Evolutionary conservation across 305 asterid species (phyloP), one percentile per base, ranked within the genome.

Genomic region (Salvia sclarea): DNA sequence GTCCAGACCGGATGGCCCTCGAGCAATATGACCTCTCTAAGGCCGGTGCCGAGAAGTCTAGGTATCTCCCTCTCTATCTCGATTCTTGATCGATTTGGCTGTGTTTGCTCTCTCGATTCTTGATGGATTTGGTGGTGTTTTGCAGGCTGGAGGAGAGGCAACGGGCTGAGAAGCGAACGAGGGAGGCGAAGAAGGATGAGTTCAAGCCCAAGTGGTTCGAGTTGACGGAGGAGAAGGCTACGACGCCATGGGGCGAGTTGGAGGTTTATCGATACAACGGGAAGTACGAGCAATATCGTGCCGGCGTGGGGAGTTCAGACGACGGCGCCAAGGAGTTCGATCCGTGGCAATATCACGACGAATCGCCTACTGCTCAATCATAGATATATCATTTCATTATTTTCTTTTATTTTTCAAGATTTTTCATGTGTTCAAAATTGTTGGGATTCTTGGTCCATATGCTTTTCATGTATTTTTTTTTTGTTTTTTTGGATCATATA

Each of bases 1-100:
- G 99, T 48, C 97, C 98, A 59, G 98, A 91, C 77, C 81, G 99
- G 71, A 80, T 71, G 70, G 98, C 98, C 44, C 98, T 94, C 62
- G 99, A 94, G 90, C 84, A 84, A 64, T 95, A 95, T 38, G 98
- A 94, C 78, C 75, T 89, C 25, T 71, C 97, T 44, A 94, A 84
- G 78, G 95, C 98, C 63, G 95, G 99, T 41, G 52, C 85, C 13
- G 92, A 82, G 65, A 94, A 94, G 77, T 85, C 91, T 95, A 90
- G 92, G 99, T 94, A 25, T 17, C 17, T 75, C 41, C 50, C 74
- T 67, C 70, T 38, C 50, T 62, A 70, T 57, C 52, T 63, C 61
- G 28, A 50, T 18, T 62, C 2, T 25, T 25, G 2, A 2, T 25
- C 4, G 30, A 25, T 25, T 1, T 25, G 4, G 30, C 2, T 25